Percentiles rank a stretch among this genome's conserved stretches.
These are phyloP conservation scores for Talaromyces sp. DNA, from an alignment of 2,329 filamentous ascomycete species.

Conservation along the genomic window DNA sequence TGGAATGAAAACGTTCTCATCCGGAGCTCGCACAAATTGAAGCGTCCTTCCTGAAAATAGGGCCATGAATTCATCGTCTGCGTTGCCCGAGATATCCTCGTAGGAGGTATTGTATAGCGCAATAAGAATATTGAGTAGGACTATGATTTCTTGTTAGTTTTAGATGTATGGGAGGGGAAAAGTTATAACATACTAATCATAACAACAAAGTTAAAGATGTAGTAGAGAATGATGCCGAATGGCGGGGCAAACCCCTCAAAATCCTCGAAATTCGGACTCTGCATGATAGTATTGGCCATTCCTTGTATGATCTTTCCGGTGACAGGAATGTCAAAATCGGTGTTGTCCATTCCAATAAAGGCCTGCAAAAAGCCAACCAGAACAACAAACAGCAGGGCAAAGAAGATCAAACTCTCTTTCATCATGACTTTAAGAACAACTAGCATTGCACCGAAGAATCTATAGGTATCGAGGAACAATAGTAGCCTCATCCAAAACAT, in stretches of 20 bases:
- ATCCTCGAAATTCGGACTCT: constrained; percentile 80
- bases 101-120: constrained; percentile 96
- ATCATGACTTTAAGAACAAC: constrained; percentile 95
- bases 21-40: constrained; percentile 92
- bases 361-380: constrained; percentile 79
- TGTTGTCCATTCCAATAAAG: constrained; percentile 85
- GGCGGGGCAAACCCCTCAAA: constrained; percentile 90
- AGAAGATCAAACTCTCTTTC: constrained; percentile 94
- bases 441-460: constrained; percentile 97
- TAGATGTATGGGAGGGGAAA: not conserved
- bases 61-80: constrained; percentile 91
- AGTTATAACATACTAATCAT: constrained; percentile 61
- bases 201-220: constrained; percentile 94
- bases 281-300: constrained; percentile 84
- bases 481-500: constrained; percentile 96
- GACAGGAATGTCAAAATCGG: constrained; percentile 62
- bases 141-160: constrained; percentile 27
- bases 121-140: constrained; percentile 93
- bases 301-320: constrained; percentile 45
- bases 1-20: constrained; percentile 97
- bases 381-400: constrained; percentile 80
- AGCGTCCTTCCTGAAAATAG: constrained; percentile 92
- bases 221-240: constrained; percentile 93
- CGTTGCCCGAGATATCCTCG: constrained; percentile 87
- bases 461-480: constrained; percentile 86